Evolutionary conservation across 2,329 filamentous ascomycete genomes (phyloP).

Genomic region (Aureobasidium mangrovei): DNA sequence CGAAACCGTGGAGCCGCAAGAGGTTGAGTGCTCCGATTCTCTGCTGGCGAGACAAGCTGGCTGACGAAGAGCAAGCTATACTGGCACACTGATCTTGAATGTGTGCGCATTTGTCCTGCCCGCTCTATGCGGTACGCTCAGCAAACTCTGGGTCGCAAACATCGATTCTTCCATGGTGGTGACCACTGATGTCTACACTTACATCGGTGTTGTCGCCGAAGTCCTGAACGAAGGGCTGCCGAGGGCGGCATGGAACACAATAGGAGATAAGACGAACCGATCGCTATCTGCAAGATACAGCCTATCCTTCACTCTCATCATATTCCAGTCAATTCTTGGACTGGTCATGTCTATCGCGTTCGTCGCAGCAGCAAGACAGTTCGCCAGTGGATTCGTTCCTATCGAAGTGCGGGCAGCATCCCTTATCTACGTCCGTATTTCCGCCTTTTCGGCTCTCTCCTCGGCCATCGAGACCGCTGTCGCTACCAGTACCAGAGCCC

Average conservation of each 20-base stretch:
- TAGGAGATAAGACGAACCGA: conserved; percentile 54
- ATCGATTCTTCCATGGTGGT: conserved; percentile 53
- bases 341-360: conserved; percentile 53
- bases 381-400: conserved; percentile 57
- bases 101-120: conserved; percentile 54
- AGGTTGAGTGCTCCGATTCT: neutral
- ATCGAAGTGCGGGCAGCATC: conserved; percentile 47
- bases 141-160: conserved; percentile 62
- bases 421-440: conserved; percentile 56
- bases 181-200: conserved; percentile 59
- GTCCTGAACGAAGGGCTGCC: conserved; percentile 66
- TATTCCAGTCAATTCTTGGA: conserved; percentile 48
- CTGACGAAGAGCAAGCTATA: conserved; percentile 32
- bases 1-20: neutral
- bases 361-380: conserved; percentile 42
- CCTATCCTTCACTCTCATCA: conserved; percentile 52
- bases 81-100: conserved; percentile 55
- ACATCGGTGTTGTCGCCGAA: conserved; percentile 58
- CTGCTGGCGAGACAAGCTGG: too few relatives aligned
- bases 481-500: conserved; percentile 50
- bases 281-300: conserved; percentile 43
- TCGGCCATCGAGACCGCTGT: conserved; percentile 57
- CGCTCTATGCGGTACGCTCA: conserved; percentile 57
- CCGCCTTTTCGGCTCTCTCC: conserved; percentile 53
- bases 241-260: conserved; percentile 58